Evolutionary conservation across 2,329 filamentous ascomycete genomes (phyloP).

Genomic region (Aspergillus neoniger): DNA sequence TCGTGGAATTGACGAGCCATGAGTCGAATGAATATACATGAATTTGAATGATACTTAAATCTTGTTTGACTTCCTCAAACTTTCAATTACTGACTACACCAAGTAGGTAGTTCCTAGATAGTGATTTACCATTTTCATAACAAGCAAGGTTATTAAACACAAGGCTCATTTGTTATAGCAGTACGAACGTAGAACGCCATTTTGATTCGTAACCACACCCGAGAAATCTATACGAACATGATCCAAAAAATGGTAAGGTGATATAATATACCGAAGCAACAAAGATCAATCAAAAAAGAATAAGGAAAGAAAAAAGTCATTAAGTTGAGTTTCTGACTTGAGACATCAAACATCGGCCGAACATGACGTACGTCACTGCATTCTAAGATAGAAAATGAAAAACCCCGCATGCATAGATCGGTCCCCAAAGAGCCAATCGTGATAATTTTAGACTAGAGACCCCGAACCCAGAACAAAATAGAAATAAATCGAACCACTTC

Average conservation of each 20-base stretch:
- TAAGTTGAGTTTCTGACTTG: neutral
- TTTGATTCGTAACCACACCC: neutral
- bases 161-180: neutral
- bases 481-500: neutral
- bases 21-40: neutral
- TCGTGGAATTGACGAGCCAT: neutral
- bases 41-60: neutral
- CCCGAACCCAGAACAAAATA: neutral
- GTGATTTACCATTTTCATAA: neutral
- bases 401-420: neutral
- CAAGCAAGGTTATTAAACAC: no score
- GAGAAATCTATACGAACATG: neutral
- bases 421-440: neutral
- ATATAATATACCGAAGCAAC: neutral
- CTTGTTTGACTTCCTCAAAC: no score
- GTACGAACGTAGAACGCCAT: neutral
- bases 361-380: neutral
- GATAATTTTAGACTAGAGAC: no score
- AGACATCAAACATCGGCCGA: neutral
- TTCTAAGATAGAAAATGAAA: neutral
- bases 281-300: neutral
- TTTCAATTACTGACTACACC: no score
- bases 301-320: neutral
- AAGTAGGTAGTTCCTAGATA: neutral
- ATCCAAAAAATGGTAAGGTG: neutral